These are phyloP conservation scores for Tetrapisispora namnaoensis DNA, from an alignment of 805 yeast species.

Conservation along the genomic window DNA sequence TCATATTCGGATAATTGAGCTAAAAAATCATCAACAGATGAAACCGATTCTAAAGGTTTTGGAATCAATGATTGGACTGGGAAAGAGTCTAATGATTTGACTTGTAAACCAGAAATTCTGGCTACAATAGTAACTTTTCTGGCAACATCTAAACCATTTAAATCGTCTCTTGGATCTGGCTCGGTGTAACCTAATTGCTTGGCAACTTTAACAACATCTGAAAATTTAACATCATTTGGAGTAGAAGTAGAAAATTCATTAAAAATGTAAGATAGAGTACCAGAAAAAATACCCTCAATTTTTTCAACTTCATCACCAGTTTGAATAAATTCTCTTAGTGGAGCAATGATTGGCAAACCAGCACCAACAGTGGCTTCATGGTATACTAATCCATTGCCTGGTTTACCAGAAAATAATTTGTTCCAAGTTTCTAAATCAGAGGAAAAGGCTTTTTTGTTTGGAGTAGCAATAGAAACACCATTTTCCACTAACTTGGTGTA, in stretches of 20 bases:
- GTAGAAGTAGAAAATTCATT: slow-evolving; percentile 76
- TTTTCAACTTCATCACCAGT: slow-evolving; percentile 91
- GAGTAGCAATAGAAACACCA: slow-evolving; percentile 93
- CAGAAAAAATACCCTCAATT: slow-evolving; percentile 94
- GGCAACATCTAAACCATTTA: slow-evolving; percentile 96
- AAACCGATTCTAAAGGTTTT: slow-evolving; percentile 62
- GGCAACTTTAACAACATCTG: slow-evolving; percentile 83
- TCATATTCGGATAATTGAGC: slow-evolving; percentile 76
- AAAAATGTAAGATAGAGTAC: slow-evolving; percentile 90
- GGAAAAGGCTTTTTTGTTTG: slow-evolving; percentile 96
- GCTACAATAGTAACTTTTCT: slow-evolving; percentile 95
- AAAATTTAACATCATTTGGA: slow-evolving; percentile 59
- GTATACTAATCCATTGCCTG: slow-evolving; percentile 62
- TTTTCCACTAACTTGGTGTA: slow-evolving; percentile 65
- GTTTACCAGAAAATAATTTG: slow-evolving; percentile 51
- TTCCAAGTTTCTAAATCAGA: slow-evolving; percentile 69
- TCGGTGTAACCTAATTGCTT: slow-evolving; percentile 92
- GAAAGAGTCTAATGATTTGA: slow-evolving; percentile 84
- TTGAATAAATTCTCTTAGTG: slow-evolving; percentile 75
- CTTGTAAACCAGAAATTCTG: slow-evolving; percentile 78
- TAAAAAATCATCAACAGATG: slow-evolving; percentile 70
- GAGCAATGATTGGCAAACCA: slow-evolving; percentile 87
- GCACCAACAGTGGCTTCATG: slow-evolving; percentile 99
- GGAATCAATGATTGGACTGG: slow-evolving; percentile 93
- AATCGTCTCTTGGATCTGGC: slow-evolving; percentile 98